A percentile compares a stretch with the other conserved stretches of the same genome.
Conservation (phyloP, 345 rosid genomes). For the Moricandia moricandioides region DNA sequence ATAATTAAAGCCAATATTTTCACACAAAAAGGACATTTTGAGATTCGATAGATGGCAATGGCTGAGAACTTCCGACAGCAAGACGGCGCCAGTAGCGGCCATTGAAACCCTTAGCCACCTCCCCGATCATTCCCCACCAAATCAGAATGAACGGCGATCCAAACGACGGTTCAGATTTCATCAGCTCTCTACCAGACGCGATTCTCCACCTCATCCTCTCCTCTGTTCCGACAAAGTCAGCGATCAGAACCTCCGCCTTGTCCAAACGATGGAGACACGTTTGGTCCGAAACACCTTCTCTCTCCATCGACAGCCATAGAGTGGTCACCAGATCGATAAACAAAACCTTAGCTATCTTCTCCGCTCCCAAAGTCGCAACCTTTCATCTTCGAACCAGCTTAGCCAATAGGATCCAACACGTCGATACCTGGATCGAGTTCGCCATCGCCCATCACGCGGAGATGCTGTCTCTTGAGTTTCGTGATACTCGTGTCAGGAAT, state of each 20-base stretch:
- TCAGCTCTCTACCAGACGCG: conserved; percentile 29
- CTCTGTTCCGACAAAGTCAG: conserved; percentile 22
- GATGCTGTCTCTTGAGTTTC: conserved; percentile 26
- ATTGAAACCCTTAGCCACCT: conserved; percentile 6
- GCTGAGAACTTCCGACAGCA: conserved; percentile 1
- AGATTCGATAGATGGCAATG: not conserved
- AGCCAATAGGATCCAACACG: not conserved
- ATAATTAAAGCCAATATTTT: not conserved
- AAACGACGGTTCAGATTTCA: conserved; percentile 18
- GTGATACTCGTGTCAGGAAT: conserved; percentile 20
- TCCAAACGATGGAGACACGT: conserved; percentile 33
- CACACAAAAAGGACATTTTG: not conserved
- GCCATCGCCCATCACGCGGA: conserved; percentile 4
- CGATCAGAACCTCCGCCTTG: conserved; percentile 30
- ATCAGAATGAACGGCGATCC: not conserved
- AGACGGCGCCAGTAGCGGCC: not conserved
- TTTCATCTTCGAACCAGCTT: conserved; percentile 24
- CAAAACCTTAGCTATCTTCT: conserved; percentile 20
- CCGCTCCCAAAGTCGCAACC: conserved; percentile 19
- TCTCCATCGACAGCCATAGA: conserved; percentile 24
- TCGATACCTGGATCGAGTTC: conserved; percentile 32
- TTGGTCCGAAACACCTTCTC: conserved; percentile 32
- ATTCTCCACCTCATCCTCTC: conserved; percentile 36
- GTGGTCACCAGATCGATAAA: conserved; percentile 14
- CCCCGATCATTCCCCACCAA: not conserved